Percentiles rank a stretch among this genome's conserved stretches.
phyloP scores from a whole-genome alignment of 768 basidiomycete species.

The Russula virescens region DNA sequence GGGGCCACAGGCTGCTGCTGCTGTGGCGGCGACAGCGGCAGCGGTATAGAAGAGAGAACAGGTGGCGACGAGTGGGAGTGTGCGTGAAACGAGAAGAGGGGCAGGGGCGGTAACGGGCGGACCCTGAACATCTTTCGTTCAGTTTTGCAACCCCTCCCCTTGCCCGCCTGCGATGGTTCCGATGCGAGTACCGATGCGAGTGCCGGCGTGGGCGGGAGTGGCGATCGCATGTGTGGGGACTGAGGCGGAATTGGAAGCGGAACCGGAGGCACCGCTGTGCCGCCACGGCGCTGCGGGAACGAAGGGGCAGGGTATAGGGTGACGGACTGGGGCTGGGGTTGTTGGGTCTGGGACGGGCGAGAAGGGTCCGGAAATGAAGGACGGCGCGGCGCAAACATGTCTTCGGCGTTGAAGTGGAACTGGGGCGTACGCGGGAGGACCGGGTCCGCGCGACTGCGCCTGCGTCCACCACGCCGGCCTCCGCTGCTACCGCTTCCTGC shows the following conservation, averaged over 20 bases:
- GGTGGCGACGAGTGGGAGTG: too few species aligned
- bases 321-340: too few species aligned
- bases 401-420: conserved; percentile 2
- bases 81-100: too few species aligned
- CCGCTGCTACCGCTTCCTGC: not conserved
- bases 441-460: conserved; percentile 10
- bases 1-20: not conserved
- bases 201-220: too few species aligned
- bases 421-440: not conserved
- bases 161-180: not conserved
- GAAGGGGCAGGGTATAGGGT: too few species aligned
- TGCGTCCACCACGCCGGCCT: not conserved
- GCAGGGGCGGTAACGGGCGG: not conserved
- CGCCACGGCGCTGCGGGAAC: too few species aligned
- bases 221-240: too few species aligned
- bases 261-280: too few species aligned
- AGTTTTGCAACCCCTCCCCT: not conserved
- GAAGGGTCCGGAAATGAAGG: too few species aligned
- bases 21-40: not conserved
- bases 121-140: not conserved
- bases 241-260: too few species aligned
- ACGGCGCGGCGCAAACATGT: conserved; percentile 10
- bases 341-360: too few species aligned
- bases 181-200: not conserved
- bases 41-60: not conserved